Percentiles rank a stretch among this genome's conserved stretches.
Evolutionary conservation across 2,329 filamentous ascomycete genomes (phyloP).

Genomic region (Cytospora piceae): DNA sequence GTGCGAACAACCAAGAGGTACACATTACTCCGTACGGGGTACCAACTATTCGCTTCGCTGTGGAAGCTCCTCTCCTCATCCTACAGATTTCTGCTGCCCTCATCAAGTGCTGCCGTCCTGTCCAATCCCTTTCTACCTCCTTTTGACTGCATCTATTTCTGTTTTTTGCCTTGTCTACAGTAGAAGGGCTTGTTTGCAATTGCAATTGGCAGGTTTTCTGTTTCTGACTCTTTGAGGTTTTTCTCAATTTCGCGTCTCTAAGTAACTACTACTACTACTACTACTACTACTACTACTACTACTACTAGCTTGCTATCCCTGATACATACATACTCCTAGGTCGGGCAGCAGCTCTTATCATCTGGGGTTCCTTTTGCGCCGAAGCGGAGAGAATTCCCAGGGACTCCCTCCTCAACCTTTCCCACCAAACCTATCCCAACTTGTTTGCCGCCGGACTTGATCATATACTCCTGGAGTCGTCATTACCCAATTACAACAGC

Average conservation of each 20-base stretch:
- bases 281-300: neutral
- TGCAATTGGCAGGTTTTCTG: neutral
- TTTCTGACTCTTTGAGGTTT: neutral
- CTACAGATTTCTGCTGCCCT: neutral
- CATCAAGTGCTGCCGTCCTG: neutral
- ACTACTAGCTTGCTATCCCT: slow-evolving; percentile 1
- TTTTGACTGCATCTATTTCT: neutral
- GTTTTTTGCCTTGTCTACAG: neutral
- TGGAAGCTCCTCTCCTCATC: neutral
- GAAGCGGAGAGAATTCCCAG: slow-evolving; percentile 2
- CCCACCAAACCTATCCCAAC: neutral
- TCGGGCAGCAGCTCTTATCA: neutral
- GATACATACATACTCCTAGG: neutral
- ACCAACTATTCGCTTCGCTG: neutral
- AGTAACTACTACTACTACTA: neutral
- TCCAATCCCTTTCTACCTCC: neutral
- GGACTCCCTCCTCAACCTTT: neutral
- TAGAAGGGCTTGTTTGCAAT: neutral
- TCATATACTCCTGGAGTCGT: slow-evolving; percentile 1
- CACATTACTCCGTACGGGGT: neutral
- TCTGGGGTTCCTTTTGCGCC: neutral
- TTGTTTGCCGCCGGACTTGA: neutral
- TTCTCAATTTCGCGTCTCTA: neutral
- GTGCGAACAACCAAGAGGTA: neutral
- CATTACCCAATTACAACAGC: neutral